phyloP scores from a whole-genome alignment of 371 early-diverging fungal species.

The Batkoa obscura region DNA sequence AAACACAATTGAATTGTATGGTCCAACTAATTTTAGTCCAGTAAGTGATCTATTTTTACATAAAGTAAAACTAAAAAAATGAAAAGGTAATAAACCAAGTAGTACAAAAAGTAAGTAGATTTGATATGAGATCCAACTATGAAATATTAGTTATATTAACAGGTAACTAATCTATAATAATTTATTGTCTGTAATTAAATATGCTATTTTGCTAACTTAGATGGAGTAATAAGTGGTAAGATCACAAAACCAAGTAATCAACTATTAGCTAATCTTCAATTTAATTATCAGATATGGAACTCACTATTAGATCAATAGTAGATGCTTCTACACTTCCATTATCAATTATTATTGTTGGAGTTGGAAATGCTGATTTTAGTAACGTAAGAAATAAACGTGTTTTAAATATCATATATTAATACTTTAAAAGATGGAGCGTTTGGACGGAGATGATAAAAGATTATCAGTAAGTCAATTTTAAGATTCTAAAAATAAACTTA shows the following conservation, averaged over 20 bases:
- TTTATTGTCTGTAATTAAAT: not conserved
- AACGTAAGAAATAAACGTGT: constrained; percentile 6
- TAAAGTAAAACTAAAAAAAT: no score
- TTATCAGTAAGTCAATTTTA: not conserved
- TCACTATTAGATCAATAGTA: constrained; percentile 22
- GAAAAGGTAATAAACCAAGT: constrained; percentile 1
- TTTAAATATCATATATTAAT: not conserved
- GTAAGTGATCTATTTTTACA: constrained; percentile 7
- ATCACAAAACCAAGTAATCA: no score
- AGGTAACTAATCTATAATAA: not conserved
- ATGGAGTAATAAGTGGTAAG: constrained; percentile 22
- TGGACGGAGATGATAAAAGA: constrained; percentile 23
- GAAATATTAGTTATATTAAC: constrained; percentile 19
- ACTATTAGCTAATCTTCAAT: not conserved
- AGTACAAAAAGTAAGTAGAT: not conserved
- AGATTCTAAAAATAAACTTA: constrained; percentile 1
- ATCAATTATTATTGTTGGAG: constrained; percentile 36
- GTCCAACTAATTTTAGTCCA: constrained; percentile 33
- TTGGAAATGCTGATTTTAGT: constrained; percentile 21
- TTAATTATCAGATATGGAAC: constrained; percentile 17
- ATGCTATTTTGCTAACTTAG: constrained; percentile 5
- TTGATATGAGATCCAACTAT: not conserved
- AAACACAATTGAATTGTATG: constrained; percentile 17
- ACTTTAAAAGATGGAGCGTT: constrained; percentile 16
- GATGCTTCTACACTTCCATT: constrained; percentile 22